These are phyloP conservation scores for Eremochloa ophiuroides DNA, from an alignment of 176 grass and related monocot species.

Conservation along the genomic window DNA sequence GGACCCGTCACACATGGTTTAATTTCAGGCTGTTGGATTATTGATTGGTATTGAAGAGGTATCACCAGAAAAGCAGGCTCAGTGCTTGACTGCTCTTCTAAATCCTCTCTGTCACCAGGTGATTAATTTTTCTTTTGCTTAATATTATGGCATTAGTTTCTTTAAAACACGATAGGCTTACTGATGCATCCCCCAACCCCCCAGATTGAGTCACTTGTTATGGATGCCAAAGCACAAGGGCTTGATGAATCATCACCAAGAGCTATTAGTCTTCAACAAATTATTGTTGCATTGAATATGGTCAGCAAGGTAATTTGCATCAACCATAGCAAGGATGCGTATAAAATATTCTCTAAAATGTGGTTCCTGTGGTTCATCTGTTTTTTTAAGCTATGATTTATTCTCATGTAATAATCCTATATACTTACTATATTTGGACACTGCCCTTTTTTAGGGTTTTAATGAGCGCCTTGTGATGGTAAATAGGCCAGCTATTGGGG, in stretches of 20 bases:
- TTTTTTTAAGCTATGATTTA: conserved; percentile 17
- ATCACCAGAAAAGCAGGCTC: conserved; percentile 69
- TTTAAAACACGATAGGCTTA: conserved; percentile 7
- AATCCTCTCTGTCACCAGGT: conserved; percentile 91
- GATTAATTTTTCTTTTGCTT: neutral
- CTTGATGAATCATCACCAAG: conserved; percentile 66
- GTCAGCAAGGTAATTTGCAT: conserved; percentile 73
- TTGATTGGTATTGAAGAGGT: conserved; percentile 93
- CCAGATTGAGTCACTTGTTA: conserved; percentile 73
- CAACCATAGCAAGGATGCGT: neutral
- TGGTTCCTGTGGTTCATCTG: neutral
- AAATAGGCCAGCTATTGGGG: conserved; percentile 71
- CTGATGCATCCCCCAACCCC: neutral
- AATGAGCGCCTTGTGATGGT: conserved; percentile 80
- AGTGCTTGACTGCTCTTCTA: conserved; percentile 75
- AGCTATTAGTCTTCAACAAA: conserved; percentile 59
- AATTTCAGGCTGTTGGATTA: conserved; percentile 81
- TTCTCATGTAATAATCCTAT: neutral
- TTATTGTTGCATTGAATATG: conserved; percentile 89
- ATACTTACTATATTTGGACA: conserved; percentile 10
- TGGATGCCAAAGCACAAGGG: conserved; percentile 63
- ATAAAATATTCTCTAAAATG: neutral
- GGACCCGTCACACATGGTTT: conserved; percentile 13
- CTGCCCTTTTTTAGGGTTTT: conserved; percentile 67
- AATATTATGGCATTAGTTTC: conserved; percentile 11